These are phyloP conservation scores for Anacardium occidentale DNA, from an alignment of 345 rosid genomes.

Conservation along the genomic window DNA sequence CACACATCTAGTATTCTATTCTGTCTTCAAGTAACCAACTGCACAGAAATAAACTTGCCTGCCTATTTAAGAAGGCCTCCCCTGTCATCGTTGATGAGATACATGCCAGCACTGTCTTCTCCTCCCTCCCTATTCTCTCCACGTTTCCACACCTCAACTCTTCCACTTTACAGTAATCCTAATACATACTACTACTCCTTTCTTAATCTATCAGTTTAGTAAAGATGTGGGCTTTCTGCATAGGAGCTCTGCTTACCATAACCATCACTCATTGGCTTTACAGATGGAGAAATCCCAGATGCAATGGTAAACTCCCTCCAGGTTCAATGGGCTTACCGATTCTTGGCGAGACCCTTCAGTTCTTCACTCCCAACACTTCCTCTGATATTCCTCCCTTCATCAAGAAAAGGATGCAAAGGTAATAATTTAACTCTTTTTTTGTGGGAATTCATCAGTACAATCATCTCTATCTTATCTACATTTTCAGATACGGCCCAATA, in stretches of 20 bases:
- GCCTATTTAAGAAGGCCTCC: constrained; percentile 51
- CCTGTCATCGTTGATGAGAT: constrained; percentile 33
- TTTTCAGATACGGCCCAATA: constrained; percentile 73
- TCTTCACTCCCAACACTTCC: constrained; percentile 65
- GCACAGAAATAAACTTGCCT: constrained; percentile 24
- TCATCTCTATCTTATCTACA: not conserved
- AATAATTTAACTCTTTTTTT: constrained; percentile 12
- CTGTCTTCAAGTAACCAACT: constrained; percentile 31
- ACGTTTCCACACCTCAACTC: constrained; percentile 34
- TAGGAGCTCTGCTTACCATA: constrained; percentile 49
- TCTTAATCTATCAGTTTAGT: constrained; percentile 20
- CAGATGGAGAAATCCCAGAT: constrained; percentile 76
- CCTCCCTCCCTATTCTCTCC: constrained; percentile 45
- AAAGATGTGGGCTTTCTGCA: constrained; percentile 51
- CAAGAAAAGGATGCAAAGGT: constrained; percentile 71
- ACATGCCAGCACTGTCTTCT: constrained; percentile 50
- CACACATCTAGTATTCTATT: constrained; percentile 26
- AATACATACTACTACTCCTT: constrained; percentile 8
- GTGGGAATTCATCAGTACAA: not conserved
- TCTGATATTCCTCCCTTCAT: constrained; percentile 64
- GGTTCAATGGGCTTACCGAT: constrained; percentile 94
- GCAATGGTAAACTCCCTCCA: constrained; percentile 86
- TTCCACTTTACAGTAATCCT: constrained; percentile 25
- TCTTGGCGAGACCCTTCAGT: constrained; percentile 78
- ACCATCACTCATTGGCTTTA: constrained; percentile 56